phyloP scores from a whole-genome alignment of 2,329 filamentous ascomycete genomes.

The Xylaria sp. region DNA sequence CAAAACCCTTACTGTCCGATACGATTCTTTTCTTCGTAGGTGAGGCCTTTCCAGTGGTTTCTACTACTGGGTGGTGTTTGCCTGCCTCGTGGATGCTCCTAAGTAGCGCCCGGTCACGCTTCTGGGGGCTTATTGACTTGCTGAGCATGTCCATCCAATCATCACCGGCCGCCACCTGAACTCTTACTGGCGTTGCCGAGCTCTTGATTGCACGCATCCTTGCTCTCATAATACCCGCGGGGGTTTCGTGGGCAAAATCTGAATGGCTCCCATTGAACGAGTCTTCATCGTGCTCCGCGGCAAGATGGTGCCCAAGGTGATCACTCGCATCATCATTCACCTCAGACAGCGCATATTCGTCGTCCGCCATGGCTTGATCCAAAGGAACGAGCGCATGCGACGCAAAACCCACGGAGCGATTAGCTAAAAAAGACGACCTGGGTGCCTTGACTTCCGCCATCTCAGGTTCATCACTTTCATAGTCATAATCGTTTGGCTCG shows the following conservation, averaged over 20 bases:
- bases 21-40: conserved; percentile 52
- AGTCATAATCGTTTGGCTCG: conserved; percentile 64
- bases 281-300: conserved; percentile 76
- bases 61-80: conserved; percentile 59
- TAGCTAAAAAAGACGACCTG: conserved; percentile 88
- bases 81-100: conserved; percentile 70
- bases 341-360: conserved; percentile 80
- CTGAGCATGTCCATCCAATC: conserved; percentile 95
- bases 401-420: conserved; percentile 86
- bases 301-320: conserved; percentile 77
- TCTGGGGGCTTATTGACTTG: conserved; percentile 92
- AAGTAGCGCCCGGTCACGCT: conserved; percentile 84
- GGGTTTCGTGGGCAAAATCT: conserved; percentile 61
- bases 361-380: conserved; percentile 75
- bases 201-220: conserved; percentile 72
- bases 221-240: conserved; percentile 71
- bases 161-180: conserved; percentile 75
- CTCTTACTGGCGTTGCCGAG: conserved; percentile 66
- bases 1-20: conserved; percentile 73
- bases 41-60: conserved; percentile 45
- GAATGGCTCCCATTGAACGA: conserved; percentile 64
- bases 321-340: conserved; percentile 82
- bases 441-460: conserved; percentile 57
- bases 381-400: conserved; percentile 69
- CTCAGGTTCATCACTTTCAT: conserved; percentile 64